Evolutionary conservation across 805 yeast species (phyloP), one percentile per base, ranked within the genome.

Genomic region (Candida montana): DNA sequence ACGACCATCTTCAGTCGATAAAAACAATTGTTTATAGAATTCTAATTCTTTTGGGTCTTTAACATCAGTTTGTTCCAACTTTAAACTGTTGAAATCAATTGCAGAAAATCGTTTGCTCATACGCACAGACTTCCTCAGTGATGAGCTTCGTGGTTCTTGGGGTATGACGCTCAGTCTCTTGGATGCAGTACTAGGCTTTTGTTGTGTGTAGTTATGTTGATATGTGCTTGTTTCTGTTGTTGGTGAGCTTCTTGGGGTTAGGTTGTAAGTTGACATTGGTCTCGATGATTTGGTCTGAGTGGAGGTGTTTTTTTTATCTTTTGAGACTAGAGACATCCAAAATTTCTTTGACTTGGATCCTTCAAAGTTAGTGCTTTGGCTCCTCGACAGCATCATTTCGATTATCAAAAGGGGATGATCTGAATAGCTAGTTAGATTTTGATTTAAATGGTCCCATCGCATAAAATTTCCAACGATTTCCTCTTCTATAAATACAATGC

Each of bases 31-130:
- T 11, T 44, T 34, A 40, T 54, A 53, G 35, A 54, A 53, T 28
- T 53, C 56, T 4, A 49, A 23, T 23, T 54, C 59, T 26, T 48
- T 52, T 11, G 52, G 47, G 28, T 54, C 59, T 6, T 51, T 41
- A 1, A 32, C 32, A 4, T 45, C 28, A n/a, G n/a, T n/a, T 7
- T 42, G 37, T 11, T 47, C 48, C 1, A 46, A 20, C 7, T 33
- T 38, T 8, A 46, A 27, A 2, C 33, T 26, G 6, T 43, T 23
- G 23, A 52, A 35, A 31, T 45, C 50, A 16, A 42, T 32, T 10
- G 42, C 45, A 2, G 58, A 52, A n/a, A 27, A 39, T 37, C 43
- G 42, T 34, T 41, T 51, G 20, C 37, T 44, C 12, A n/a, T 38
- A 16, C 32, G 11, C 12, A 40, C 13, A 7, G 33, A 7, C n/a